Percentiles rank a stretch among this genome's conserved stretches.
These are phyloP conservation scores for Iberis pinnata DNA, from an alignment of 345 rosid species.

Conservation along the genomic window DNA sequence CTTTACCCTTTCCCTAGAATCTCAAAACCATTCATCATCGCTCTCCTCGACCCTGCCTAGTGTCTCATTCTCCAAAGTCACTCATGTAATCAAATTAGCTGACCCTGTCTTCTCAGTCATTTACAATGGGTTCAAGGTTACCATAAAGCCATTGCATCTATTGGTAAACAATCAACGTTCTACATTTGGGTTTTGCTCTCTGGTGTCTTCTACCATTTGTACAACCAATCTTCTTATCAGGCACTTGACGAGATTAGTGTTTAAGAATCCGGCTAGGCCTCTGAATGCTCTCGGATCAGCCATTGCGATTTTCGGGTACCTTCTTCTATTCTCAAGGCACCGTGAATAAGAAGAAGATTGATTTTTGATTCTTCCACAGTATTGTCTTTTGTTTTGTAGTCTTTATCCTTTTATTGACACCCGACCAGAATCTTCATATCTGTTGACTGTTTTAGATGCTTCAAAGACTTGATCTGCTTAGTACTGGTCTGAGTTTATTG, in stretches of 20 bases:
- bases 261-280: conserved; percentile 87
- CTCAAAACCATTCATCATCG: too few relatives aligned
- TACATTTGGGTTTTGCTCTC: conserved; percentile 87
- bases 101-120: conserved; percentile 93
- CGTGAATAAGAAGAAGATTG: conserved; percentile 48
- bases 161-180: conserved; percentile 60
- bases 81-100: conserved; percentile 89
- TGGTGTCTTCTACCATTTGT: conserved; percentile 82
- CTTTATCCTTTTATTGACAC: background rate
- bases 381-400: too few relatives aligned
- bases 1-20: background rate
- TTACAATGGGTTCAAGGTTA: conserved; percentile 84
- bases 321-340: conserved; percentile 86
- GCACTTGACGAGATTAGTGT: conserved; percentile 94
- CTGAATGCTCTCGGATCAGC: conserved; percentile 91
- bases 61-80: conserved; percentile 94
- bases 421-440: conserved; percentile 10
- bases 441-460: conserved; percentile 16
- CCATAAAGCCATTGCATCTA: conserved; percentile 58
- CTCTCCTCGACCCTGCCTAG: too few relatives aligned
- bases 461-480: background rate
- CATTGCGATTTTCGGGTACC: conserved; percentile 75
- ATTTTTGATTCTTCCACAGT: conserved; percentile 10
- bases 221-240: conserved; percentile 89
- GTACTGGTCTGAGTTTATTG: background rate